These are phyloP conservation scores for Fonsecaea pedrosoi DNA, from an alignment of 2,329 filamentous ascomycete genomes.

Conservation along the genomic window DNA sequence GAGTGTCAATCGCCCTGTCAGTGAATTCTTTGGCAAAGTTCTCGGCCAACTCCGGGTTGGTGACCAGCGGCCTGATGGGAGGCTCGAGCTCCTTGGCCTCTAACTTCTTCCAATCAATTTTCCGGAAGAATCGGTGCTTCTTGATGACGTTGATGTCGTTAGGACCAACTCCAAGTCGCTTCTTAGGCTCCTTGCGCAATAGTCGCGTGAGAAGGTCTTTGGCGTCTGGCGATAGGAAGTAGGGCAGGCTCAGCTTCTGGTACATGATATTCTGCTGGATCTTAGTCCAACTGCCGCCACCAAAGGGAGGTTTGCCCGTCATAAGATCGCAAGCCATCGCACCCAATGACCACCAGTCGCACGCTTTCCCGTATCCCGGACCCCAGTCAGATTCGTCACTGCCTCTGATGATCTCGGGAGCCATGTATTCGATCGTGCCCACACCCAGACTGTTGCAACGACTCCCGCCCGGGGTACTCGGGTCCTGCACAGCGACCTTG, in stretches of 20 bases:
- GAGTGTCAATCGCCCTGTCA: constrained; percentile 44
- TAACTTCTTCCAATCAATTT: constrained; percentile 91
- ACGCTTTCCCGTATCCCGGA: constrained; percentile 78
- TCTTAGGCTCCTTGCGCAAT: constrained; percentile 87
- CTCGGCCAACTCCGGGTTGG: constrained; percentile 92
- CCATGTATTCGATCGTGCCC: constrained; percentile 98
- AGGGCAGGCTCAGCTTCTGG: constrained; percentile 86
- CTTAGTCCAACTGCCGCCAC: constrained; percentile 88
- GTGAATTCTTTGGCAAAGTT: constrained; percentile 97
- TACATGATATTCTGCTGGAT: constrained; percentile 95
- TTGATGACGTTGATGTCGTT: constrained; percentile 87
- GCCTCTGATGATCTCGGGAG: constrained; percentile 88
- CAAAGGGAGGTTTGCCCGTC: constrained; percentile 90
- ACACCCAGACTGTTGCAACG: constrained; percentile 82
- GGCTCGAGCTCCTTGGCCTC: constrained; percentile 82
- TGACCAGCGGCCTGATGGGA: constrained; percentile 91
- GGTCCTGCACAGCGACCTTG: constrained; percentile 83
- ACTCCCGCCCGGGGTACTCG: constrained; percentile 59
- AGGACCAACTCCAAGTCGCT: constrained; percentile 87
- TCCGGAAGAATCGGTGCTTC: constrained; percentile 93
- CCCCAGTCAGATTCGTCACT: constrained; percentile 58
- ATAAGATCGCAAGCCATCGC: constrained; percentile 91
- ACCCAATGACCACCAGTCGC: constrained; percentile 99
- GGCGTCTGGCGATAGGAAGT: constrained; percentile 87
- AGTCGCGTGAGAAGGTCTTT: constrained; percentile 92